These are phyloP conservation scores for Ogataea siamensis DNA, from an alignment of 805 yeast species.

Conservation along the genomic window DNA sequence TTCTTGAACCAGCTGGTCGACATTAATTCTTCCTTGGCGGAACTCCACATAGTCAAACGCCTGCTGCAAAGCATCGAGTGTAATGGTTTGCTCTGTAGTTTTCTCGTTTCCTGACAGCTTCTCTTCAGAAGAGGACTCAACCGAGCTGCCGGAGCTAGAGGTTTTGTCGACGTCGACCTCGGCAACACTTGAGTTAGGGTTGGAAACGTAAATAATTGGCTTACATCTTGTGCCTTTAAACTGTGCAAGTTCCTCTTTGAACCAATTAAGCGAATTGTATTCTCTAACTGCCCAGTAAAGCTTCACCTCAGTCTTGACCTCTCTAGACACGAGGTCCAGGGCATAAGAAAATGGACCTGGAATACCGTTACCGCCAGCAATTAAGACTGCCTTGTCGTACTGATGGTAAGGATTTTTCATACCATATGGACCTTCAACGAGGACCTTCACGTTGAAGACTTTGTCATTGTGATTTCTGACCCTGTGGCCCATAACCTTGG, in stretches of 20 bases:
- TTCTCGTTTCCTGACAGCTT: constrained; percentile 13
- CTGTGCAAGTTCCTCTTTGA: constrained; percentile 40
- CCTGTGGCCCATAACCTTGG: constrained; percentile 40
- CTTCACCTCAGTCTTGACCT: constrained; percentile 37
- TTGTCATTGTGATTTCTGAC: constrained; percentile 30
- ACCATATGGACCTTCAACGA: constrained; percentile 77
- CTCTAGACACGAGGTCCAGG: constrained; percentile 29
- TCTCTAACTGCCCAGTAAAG: constrained; percentile 67
- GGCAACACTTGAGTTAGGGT: constrained; percentile 25
- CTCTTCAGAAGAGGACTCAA: constrained; percentile 13
- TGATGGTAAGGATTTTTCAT: constrained; percentile 46
- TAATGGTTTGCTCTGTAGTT: constrained; percentile 11
- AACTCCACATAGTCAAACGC: constrained; percentile 40
- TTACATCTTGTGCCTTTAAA: constrained; percentile 36
- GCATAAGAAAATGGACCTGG: constrained; percentile 55
- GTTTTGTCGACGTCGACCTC: constrained; percentile 10
- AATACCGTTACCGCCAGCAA: constrained; percentile 77
- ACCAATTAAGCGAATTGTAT: constrained; percentile 49
- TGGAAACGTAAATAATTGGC: constrained; percentile 43
- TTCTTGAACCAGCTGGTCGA: constrained; percentile 33
- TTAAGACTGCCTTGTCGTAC: constrained; percentile 53
- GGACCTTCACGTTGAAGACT: constrained; percentile 33
- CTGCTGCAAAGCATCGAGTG: constrained; percentile 22
- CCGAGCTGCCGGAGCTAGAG: constrained; percentile 11
- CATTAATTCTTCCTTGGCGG: constrained; percentile 44